phyloP scores from a whole-genome alignment of 2,329 filamentous ascomycete species.

The Colletotrichum tofieldiae region DNA sequence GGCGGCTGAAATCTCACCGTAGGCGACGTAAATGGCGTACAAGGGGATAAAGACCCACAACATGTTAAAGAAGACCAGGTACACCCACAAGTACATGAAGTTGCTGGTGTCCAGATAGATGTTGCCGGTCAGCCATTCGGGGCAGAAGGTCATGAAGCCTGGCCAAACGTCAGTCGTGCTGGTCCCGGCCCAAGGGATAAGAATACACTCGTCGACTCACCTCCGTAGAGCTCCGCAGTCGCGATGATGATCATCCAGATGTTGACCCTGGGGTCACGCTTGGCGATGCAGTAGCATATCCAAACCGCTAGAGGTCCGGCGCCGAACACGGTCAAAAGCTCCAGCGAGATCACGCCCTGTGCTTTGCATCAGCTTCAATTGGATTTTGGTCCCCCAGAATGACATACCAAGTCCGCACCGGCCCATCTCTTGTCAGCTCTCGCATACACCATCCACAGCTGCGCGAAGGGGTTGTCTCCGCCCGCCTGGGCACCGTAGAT shows the following conservation, averaged over 20 bases:
- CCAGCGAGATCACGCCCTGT: conserved; percentile 73
- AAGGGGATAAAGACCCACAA: conserved; percentile 77
- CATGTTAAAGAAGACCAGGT: conserved; percentile 78
- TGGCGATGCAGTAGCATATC: conserved; percentile 73
- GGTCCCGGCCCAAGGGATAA: too few species aligned
- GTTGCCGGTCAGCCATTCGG: conserved; percentile 77
- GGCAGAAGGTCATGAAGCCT: conserved; percentile 81
- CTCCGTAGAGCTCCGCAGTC: conserved; percentile 77
- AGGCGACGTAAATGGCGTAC: conserved; percentile 71
- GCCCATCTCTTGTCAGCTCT: conserved; percentile 76
- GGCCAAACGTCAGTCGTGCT: neutral
- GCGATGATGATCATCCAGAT: conserved; percentile 77
- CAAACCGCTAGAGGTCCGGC: conserved; percentile 73
- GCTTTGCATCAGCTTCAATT: conserved; percentile 1
- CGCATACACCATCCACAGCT: conserved; percentile 80
- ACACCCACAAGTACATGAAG: conserved; percentile 79
- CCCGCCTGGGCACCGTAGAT: conserved; percentile 72
- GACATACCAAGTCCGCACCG: conserved; percentile 70
- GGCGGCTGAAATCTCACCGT: conserved; percentile 69
- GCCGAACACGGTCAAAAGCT: conserved; percentile 76
- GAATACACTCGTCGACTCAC: conserved; percentile 53
- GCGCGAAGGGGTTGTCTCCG: conserved; percentile 68
- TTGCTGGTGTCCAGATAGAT: conserved; percentile 76
- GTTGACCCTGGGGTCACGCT: conserved; percentile 68
- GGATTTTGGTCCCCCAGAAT: neutral